A percentile compares a stretch with the other conserved stretches of the same genome.
phyloP scores from a whole-genome alignment of 176 grass and related monocot genomes.

The Juncus effusus region DNA sequence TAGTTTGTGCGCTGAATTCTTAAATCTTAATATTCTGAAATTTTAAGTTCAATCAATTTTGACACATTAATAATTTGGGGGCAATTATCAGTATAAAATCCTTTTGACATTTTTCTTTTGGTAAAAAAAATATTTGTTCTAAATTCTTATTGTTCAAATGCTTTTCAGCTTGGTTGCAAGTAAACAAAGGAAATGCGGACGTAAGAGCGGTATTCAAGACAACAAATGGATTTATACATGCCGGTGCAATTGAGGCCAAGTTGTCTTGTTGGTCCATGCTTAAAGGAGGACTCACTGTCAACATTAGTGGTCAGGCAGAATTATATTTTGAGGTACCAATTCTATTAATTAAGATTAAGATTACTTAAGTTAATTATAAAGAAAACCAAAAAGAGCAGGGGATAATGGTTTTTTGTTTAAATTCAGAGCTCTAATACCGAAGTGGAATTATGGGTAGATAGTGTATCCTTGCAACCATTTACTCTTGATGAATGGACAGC shows the following conservation, averaged over 20 bases:
- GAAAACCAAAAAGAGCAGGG: too few species aligned
- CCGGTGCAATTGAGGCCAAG: constrained; percentile 46
- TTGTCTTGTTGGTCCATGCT: constrained; percentile 86
- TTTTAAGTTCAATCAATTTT: too few species aligned
- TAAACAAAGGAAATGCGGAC: constrained; percentile 43
- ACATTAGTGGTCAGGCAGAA: constrained; percentile 41
- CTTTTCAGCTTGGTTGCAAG: constrained; percentile 67
- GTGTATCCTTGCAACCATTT: constrained; percentile 77
- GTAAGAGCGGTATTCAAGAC: constrained; percentile 65
- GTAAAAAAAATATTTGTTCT: too few species aligned
- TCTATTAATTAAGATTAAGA: neutral
- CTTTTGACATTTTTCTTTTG: too few species aligned
- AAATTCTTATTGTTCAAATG: too few species aligned
- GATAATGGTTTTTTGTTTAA: neutral
- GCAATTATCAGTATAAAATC: too few species aligned
- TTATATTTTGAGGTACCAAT: constrained; percentile 70
- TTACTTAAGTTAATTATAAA: too few species aligned
- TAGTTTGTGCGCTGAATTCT: too few species aligned
- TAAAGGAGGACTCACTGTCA: constrained; percentile 75
- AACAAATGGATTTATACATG: constrained; percentile 36
- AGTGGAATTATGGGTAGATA: constrained; percentile 75
- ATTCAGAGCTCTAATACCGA: constrained; percentile 56
- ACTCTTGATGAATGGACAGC: constrained; percentile 57
- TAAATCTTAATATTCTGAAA: too few species aligned
- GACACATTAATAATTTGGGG: too few species aligned